Conservation (phyloP, 2,329 filamentous ascomycete species). For the Trichophyton equinum region DNA sequence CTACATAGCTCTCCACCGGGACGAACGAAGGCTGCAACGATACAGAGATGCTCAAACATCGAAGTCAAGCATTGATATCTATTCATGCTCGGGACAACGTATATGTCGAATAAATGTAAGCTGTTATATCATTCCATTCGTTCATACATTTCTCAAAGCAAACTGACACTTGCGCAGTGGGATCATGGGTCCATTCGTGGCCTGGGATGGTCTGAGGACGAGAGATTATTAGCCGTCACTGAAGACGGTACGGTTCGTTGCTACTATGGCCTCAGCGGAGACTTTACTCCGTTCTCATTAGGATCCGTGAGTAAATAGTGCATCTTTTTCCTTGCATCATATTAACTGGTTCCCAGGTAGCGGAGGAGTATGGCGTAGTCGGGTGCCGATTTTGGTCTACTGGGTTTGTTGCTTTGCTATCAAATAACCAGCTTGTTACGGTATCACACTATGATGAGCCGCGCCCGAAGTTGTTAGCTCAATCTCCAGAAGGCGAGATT, state of each 20-base stretch:
- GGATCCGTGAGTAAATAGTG: conserved; percentile 48
- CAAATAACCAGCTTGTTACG: conserved; percentile 73
- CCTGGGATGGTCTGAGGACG: conserved; percentile 92
- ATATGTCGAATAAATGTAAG: conserved; percentile 60
- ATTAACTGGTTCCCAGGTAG: conserved; percentile 39
- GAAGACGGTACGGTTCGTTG: conserved; percentile 82
- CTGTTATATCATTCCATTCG: not conserved
- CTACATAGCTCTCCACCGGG: conserved; percentile 64
- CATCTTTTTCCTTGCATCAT: not conserved
- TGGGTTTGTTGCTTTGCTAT: conserved; percentile 84
- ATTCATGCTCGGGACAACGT: conserved; percentile 81
- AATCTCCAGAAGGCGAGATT: conserved; percentile 63
- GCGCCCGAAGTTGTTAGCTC: conserved; percentile 67
- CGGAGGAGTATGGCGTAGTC: conserved; percentile 75
- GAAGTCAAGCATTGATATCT: conserved; percentile 83
- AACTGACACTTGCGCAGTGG: conserved; percentile 44
- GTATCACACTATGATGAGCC: conserved; percentile 89
- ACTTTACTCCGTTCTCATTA: conserved; percentile 88
- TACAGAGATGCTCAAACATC: conserved; percentile 58
- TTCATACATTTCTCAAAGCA: no score
- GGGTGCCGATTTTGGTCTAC: conserved; percentile 85
- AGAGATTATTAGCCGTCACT: conserved; percentile 77
- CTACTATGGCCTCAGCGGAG: conserved; percentile 81
- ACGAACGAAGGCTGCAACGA: conserved; percentile 70
- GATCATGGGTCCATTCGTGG: conserved; percentile 79